A percentile compares a stretch with the other conserved stretches of the same genome.
These are phyloP conservation scores for Boletellus ananas DNA, from an alignment of 768 basidiomycete genomes.

Conservation along the genomic window DNA sequence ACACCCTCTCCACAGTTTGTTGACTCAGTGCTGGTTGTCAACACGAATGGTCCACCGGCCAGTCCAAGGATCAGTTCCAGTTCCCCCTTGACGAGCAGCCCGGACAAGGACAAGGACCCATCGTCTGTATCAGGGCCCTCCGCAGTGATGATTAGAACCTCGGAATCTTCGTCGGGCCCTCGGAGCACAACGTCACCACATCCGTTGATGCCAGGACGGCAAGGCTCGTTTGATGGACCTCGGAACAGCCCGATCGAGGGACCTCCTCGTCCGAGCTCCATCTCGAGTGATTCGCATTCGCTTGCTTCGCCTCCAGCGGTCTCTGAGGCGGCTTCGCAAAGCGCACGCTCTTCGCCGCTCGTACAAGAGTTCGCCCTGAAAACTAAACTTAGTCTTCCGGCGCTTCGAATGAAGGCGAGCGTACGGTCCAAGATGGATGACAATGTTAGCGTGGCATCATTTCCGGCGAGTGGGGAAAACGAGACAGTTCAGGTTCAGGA, in stretches of 20 bases:
- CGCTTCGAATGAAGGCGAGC: conserved; percentile 45
- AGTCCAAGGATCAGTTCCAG: conserved; percentile 9
- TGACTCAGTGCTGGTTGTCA: neutral
- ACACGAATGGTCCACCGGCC: neutral
- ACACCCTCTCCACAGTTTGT: conserved; percentile 5
- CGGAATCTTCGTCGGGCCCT: conserved; percentile 13
- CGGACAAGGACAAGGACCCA: conserved; percentile 20
- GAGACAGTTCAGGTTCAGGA: conserved; percentile 74
- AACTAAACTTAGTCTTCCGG: conserved; percentile 67
- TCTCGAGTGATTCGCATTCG: conserved; percentile 32
- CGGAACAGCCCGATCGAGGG: conserved; percentile 20
- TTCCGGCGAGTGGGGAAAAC: conserved; percentile 30
- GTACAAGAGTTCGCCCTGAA: conserved; percentile 38
- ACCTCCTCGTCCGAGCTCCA: conserved; percentile 18
- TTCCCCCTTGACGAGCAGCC: conserved; percentile 8
- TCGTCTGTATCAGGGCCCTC: conserved; percentile 7
- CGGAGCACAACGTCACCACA: conserved; percentile 10
- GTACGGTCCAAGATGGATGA: conserved; percentile 30
- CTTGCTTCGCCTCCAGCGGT: conserved; percentile 41
- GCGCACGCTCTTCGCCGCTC: conserved; percentile 24
- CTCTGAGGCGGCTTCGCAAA: conserved; percentile 36
- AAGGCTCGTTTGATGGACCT: conserved; percentile 19
- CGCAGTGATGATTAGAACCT: conserved; percentile 3
- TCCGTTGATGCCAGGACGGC: conserved; percentile 8
- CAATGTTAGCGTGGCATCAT: conserved; percentile 23